Conservation (phyloP, 441 rosid genomes). For the Pelargonium australe region DNA sequence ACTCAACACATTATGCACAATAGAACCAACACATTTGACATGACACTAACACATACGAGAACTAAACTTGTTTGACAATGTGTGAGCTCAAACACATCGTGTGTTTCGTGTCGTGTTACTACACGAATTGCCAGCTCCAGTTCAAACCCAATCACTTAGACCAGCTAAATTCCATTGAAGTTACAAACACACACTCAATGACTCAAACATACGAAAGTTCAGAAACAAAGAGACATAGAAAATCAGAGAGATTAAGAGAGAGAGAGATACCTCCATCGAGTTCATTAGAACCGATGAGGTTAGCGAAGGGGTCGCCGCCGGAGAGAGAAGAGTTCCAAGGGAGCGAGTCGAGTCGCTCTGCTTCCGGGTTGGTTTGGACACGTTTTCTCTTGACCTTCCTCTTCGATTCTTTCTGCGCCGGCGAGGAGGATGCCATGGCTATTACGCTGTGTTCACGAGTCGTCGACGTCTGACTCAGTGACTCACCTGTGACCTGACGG, state of each 20-base stretch:
- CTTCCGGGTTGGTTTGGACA: slow-evolving; percentile 27
- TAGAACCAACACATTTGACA: too few relatives aligned
- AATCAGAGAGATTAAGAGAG: not conserved
- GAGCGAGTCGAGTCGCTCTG: slow-evolving; percentile 50
- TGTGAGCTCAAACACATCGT: too few relatives aligned
- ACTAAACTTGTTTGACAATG: too few relatives aligned
- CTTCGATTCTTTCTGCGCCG: slow-evolving; percentile 17
- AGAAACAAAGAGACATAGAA: not conserved
- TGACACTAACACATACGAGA: too few relatives aligned
- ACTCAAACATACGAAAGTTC: not conserved
- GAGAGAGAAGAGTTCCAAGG: slow-evolving; percentile 54
- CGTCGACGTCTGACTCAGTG: too few relatives aligned
- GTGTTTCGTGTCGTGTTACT: too few relatives aligned
- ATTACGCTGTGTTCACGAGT: not conserved
- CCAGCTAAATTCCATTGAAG: too few relatives aligned
- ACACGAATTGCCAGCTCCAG: too few relatives aligned
- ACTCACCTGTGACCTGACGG: too few relatives aligned
- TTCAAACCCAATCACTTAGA: too few relatives aligned
- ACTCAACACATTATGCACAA: too few relatives aligned
- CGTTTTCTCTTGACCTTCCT: slow-evolving; percentile 43
- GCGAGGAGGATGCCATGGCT: slow-evolving; percentile 27
- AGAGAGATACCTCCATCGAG: slow-evolving; percentile 68
- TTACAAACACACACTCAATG: not conserved
- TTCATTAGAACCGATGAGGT: slow-evolving; percentile 52
- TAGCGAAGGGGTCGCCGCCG: slow-evolving; percentile 46